A percentile compares a stretch with the other conserved stretches of the same genome.
These are phyloP conservation scores for Pestalotiopsis fici DNA, from an alignment of 2,329 filamentous ascomycete species.

Conservation along the genomic window DNA sequence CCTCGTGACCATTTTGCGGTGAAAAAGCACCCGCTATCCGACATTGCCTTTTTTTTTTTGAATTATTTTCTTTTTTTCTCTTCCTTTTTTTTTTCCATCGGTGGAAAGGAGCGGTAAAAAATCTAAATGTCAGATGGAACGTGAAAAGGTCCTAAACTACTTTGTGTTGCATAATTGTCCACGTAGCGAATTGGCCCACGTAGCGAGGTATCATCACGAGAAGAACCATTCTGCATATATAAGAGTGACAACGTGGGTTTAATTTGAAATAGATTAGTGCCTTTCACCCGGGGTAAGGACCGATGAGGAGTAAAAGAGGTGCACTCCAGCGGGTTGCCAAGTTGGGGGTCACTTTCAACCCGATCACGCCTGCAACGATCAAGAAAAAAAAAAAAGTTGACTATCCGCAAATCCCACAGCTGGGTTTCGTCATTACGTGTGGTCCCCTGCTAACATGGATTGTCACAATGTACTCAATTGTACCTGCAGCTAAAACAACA, in stretches of 20 bases:
- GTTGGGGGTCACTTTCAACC: background rate
- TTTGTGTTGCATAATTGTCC: background rate
- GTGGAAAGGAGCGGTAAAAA: background rate
- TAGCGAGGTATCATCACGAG: background rate
- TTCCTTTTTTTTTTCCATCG: background rate
- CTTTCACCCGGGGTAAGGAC: background rate
- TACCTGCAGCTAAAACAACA: background rate
- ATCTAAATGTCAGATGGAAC: background rate
- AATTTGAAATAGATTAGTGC: background rate
- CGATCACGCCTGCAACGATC: background rate
- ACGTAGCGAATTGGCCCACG: background rate
- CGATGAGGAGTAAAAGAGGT: background rate
- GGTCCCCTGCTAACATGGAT: background rate
- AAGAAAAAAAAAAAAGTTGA: background rate
- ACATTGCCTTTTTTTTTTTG: background rate
- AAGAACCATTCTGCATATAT: background rate
- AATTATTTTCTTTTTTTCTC: background rate
- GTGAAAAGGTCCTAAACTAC: no score
- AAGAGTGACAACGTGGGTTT: background rate
- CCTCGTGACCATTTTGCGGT: constrained; percentile 5
- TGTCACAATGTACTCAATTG: background rate
- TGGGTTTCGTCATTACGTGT: background rate
- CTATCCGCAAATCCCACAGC: background rate
- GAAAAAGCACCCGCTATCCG: background rate
- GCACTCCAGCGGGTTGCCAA: background rate